Base-by-base conservation (phyloP, 2,329 filamentous ascomycete species). In the Claviceps purpurea region DNA sequence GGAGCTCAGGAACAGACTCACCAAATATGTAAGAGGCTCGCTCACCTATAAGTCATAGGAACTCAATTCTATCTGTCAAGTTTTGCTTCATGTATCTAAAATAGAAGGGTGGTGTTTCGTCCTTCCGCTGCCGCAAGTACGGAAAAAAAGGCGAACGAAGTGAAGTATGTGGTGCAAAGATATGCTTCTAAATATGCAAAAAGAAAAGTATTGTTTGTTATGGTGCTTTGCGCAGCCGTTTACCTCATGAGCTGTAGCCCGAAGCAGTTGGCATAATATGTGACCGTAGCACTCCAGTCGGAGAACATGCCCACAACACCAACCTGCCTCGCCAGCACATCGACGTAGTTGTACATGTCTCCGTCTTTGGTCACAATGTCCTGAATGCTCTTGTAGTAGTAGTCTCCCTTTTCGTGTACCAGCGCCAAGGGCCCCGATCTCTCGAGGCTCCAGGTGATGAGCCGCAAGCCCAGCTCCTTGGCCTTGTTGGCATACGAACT, bases 261-360 rank as follows among this genome's bases (percentile, higher is more conserved):
- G 57, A 86, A 80, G 67, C 84, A 87, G 60, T 85, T 87, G 56
- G 82, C 84, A 65, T 85, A 87, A 57, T 83, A 87, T 0, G 81
- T 84, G 7, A 79, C 75, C 0, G 82, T 84, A 11, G 79, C 78
- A 16, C 77, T 76, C 84, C 84, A 87, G 63, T 87, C 84, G 4
- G 77, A 76, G 59, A 87, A 87, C 55, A 87, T 73, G 4, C 73
- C 81, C 34, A 69, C 65, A 14, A 84, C 77, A 1, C 77, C 76
- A 10, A 87, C 76, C 58, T 86, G 67, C 56, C 74, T 70, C 2
- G 72, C 76, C 54, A 88, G 67, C 1, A 84, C 80, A 58, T 87
- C 76, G 40, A 87, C 62, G n/a, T 86, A 70, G 26, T 73, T 76
- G 60, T 78, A 86, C 60, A 83, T 75, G 55, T 87, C 81, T 2